phyloP scores from a whole-genome alignment of 148 eudicot species.

The Nepenthes mirabilis region DNA sequence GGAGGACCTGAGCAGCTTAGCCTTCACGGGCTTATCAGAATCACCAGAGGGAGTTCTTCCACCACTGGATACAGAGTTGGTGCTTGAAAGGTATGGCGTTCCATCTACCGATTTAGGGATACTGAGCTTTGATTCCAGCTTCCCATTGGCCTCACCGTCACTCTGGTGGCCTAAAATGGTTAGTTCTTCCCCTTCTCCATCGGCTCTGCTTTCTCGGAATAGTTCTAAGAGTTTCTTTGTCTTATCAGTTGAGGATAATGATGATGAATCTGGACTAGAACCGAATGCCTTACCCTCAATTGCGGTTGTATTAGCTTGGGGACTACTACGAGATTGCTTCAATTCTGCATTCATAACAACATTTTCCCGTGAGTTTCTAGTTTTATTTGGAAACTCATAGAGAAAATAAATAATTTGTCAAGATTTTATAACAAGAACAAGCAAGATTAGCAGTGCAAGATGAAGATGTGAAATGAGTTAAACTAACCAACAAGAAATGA shows the following conservation, averaged over 20 bases:
- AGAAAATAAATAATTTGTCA: no score
- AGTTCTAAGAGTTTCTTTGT: conserved; percentile 50
- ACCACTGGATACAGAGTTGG: no score
- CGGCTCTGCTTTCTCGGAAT: conserved; percentile 46
- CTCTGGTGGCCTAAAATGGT: no score
- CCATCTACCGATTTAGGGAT: conserved; percentile 10
- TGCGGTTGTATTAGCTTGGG: neutral
- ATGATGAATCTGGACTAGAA: conserved; percentile 12
- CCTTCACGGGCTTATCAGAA: neutral
- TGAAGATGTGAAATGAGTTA: no score
- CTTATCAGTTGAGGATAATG: conserved; percentile 14
- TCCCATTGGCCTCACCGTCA: conserved; percentile 6
- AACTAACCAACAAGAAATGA: neutral
- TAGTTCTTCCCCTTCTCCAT: conserved; percentile 11
- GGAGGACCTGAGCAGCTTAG: neutral
- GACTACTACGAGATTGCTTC: neutral
- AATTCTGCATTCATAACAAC: no score
- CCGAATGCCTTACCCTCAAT: neutral
- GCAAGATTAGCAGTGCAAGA: no score
- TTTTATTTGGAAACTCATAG: no score
- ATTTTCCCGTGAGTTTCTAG: no score
- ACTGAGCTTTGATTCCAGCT: conserved; percentile 4
- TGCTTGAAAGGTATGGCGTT: conserved; percentile 19
- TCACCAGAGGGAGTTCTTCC: neutral
- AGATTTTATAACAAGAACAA: no score